Conservation (phyloP, 176 grass and related monocot species). For the Raddia guianensis region DNA sequence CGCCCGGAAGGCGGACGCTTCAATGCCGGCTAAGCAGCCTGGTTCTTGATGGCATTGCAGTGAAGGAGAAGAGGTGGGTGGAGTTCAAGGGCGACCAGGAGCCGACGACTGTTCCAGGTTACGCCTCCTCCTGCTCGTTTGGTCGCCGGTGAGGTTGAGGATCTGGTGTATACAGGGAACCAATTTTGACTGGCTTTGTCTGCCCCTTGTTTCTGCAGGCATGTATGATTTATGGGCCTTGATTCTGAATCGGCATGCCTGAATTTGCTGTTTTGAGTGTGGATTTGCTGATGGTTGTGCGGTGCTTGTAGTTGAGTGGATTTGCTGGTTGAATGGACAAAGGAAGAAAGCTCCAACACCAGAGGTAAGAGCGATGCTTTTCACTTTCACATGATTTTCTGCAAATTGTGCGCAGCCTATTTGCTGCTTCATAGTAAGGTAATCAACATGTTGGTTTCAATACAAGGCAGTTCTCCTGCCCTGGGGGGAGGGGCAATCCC, state of each 20-base stretch:
- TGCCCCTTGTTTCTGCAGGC: slow-evolving; percentile 40
- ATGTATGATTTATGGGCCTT: slow-evolving; percentile 46
- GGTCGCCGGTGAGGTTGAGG: neutral
- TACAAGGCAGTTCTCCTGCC: no score
- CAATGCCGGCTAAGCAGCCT: slow-evolving; percentile 18
- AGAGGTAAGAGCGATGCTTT: slow-evolving; percentile 48
- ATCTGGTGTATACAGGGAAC: neutral
- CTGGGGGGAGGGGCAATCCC: no score
- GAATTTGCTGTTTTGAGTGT: neutral
- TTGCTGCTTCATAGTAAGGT: neutral
- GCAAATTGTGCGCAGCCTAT: neutral
- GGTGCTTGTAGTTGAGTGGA: slow-evolving; percentile 90
- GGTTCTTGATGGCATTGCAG: slow-evolving; percentile 34
- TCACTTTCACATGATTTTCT: neutral
- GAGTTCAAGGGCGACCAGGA: slow-evolving; percentile 88
- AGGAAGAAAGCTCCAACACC: slow-evolving; percentile 83
- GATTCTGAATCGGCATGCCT: slow-evolving; percentile 17
- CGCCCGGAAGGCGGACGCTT: neutral
- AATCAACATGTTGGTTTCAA: slow-evolving; percentile 3
- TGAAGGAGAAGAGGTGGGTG: slow-evolving; percentile 93
- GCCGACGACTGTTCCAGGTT: slow-evolving; percentile 82
- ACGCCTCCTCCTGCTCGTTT: slow-evolving; percentile 26
- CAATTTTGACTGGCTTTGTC: neutral
- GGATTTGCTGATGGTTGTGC: slow-evolving; percentile 26
- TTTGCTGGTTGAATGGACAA: slow-evolving; percentile 99